phyloP scores from a whole-genome alignment of 2,329 filamentous ascomycete species.

The Colletotrichum caudatum region DNA sequence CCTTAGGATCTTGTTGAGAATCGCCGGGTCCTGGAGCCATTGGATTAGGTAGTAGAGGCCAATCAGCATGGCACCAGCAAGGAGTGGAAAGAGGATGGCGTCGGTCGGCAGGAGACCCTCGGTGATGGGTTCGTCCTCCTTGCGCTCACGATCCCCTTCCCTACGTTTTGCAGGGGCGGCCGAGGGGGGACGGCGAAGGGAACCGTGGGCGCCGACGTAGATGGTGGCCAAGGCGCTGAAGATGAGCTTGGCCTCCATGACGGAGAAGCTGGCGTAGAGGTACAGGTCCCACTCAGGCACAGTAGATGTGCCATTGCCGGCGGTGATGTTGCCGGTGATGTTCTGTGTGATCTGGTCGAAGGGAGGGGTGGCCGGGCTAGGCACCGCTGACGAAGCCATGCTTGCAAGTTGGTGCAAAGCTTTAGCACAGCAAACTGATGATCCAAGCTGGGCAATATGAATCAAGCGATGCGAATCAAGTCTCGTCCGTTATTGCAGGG shows the following conservation, averaged over 20 bases:
- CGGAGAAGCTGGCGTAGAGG: conserved; percentile 43
- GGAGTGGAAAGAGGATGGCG: conserved; percentile 85
- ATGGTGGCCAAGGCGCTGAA: conserved; percentile 84
- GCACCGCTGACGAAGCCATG: conserved; percentile 38
- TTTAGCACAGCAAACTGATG: too few relatives aligned
- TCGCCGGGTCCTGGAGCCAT: conserved; percentile 82
- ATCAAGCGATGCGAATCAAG: background rate
- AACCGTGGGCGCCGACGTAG: conserved; percentile 86
- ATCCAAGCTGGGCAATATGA: too few relatives aligned
- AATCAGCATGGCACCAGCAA: conserved; percentile 78
- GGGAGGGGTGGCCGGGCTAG: conserved; percentile 26
- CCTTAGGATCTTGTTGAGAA: conserved; percentile 85
- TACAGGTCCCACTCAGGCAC: conserved; percentile 55
- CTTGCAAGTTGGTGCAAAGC: background rate
- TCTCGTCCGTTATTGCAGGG: background rate
- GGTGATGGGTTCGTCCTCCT: conserved; percentile 53
- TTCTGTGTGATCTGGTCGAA: conserved; percentile 50
- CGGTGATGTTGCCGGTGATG: conserved; percentile 43
- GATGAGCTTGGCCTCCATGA: conserved; percentile 61
- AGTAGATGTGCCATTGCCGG: conserved; percentile 48
- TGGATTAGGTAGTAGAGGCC: conserved; percentile 90
- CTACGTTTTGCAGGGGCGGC: conserved; percentile 69
- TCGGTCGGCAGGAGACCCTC: conserved; percentile 80
- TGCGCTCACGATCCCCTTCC: conserved; percentile 54
- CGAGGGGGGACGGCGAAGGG: conserved; percentile 84